Evolutionary conservation across 1,284 basidiomycete species (phyloP).

Genomic region (Trametes hirsuta): DNA sequence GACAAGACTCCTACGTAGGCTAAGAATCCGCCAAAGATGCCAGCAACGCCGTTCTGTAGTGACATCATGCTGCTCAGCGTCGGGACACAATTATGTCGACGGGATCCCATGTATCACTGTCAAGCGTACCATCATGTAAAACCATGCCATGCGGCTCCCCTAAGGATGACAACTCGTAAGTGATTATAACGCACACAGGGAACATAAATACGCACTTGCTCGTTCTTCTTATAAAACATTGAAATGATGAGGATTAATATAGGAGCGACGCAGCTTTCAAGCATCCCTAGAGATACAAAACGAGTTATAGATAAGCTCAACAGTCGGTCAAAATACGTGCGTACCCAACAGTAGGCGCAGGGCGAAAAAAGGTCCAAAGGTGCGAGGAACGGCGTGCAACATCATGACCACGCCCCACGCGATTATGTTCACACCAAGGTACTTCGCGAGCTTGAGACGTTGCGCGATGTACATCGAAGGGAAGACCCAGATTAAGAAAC

Average conservation of each 20-base stretch:
- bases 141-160: conserved; percentile 64
- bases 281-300: conserved; percentile 51
- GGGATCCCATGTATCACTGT: neutral
- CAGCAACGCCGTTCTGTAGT: conserved; percentile 45
- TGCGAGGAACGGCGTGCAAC: conserved; percentile 58
- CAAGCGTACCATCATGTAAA: conserved; percentile 63
- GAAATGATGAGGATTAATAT: conserved; percentile 66
- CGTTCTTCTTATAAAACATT: conserved; percentile 74
- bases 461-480: conserved; percentile 71
- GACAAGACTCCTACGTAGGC: conserved; percentile 45
- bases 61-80: neutral
- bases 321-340: conserved; percentile 2
- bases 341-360: conserved; percentile 63
- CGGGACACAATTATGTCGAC: no score
- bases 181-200: neutral
- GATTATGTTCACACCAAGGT: conserved; percentile 63
- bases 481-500: conserved; percentile 67
- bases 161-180: conserved; percentile 29
- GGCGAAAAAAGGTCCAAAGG: conserved; percentile 65
- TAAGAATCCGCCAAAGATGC: conserved; percentile 67
- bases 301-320: neutral
- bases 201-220: conserved; percentile 48
- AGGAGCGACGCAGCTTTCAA: conserved; percentile 66
- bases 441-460: conserved; percentile 61
- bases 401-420: conserved; percentile 66